These are phyloP conservation scores for Pulveroboletus ravenelii DNA, from an alignment of 768 basidiomycete genomes.

Conservation along the genomic window DNA sequence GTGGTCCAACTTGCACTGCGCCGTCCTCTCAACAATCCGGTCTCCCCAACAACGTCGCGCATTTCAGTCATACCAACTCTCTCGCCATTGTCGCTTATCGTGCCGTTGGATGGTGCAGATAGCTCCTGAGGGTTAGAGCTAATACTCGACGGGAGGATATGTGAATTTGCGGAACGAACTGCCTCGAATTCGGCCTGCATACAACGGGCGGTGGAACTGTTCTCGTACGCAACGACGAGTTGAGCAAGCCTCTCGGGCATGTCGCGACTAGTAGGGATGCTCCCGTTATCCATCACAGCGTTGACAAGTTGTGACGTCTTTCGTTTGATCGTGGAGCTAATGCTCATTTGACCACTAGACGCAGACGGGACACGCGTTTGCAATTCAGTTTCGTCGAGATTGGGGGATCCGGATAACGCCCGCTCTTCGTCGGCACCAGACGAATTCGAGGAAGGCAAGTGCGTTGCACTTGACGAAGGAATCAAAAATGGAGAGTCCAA, in stretches of 20 bases:
- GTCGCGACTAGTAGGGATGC: conserved; percentile 28
- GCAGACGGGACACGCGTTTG: conserved; percentile 35
- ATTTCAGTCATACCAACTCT: conserved; percentile 38
- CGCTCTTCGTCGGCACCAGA: conserved; percentile 65
- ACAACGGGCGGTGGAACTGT: conserved; percentile 58
- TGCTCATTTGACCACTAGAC: conserved; percentile 36
- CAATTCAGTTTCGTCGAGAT: conserved; percentile 48
- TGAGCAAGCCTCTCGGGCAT: conserved; percentile 57
- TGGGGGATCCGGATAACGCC: conserved; percentile 40
- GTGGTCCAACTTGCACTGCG: conserved; percentile 82
- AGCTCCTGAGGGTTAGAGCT: neutral
- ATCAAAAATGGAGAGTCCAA: conserved; percentile 34
- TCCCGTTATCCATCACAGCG: conserved; percentile 40
- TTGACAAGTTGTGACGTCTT: conserved; percentile 74
- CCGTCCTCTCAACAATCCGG: conserved; percentile 59
- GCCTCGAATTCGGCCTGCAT: conserved; percentile 61
- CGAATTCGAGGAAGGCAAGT: conserved; percentile 38
- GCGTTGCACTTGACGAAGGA: conserved; percentile 20
- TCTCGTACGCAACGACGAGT: conserved; percentile 69
- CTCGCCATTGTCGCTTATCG: conserved; percentile 21
- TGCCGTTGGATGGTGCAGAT: conserved; percentile 23
- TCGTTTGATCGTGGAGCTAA: conserved; percentile 53
- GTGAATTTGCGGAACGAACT: conserved; percentile 24
- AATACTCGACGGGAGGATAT: neutral
- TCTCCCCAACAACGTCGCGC: conserved; percentile 69